Evolutionary conservation across 768 basidiomycete genomes (phyloP).

Genomic region (Leucosporidium yakuticum): DNA sequence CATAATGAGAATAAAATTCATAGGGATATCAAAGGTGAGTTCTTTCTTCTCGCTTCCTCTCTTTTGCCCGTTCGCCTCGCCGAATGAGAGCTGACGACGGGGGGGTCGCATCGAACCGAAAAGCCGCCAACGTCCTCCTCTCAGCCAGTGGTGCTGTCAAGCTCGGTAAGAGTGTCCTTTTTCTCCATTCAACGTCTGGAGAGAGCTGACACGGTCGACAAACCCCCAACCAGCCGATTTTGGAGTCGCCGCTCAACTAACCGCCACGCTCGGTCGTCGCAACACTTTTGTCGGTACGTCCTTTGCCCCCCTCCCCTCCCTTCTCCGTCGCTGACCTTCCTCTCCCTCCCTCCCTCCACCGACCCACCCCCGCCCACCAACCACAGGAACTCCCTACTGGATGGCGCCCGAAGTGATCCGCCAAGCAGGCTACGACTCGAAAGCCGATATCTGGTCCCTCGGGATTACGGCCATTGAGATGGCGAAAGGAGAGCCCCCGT

Average conservation of each 20-base stretch:
- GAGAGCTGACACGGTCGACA: too few relatives aligned
- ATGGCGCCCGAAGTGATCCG: constrained; percentile 99
- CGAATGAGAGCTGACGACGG: not conserved
- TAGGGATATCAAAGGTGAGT: constrained; percentile 75
- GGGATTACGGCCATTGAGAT: constrained; percentile 92
- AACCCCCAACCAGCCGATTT: constrained; percentile 66
- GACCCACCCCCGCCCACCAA: not conserved
- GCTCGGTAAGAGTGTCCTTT: constrained; percentile 49
- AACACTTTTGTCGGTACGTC: constrained; percentile 82
- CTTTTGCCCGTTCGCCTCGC: not conserved
- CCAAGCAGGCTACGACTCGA: constrained; percentile 89
- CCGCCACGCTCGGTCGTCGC: constrained; percentile 56
- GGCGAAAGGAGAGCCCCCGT: constrained; percentile 93
- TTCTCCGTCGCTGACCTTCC: constrained; percentile 56
- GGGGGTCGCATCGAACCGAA: not conserved
- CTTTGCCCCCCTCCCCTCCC: constrained; percentile 12
- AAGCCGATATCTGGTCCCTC: constrained; percentile 96
- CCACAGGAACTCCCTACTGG: constrained; percentile 78
- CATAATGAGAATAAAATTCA: constrained; percentile 94
- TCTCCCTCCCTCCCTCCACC: constrained; percentile 49
- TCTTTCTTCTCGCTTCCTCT: not conserved
- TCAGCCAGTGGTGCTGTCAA: constrained; percentile 90
- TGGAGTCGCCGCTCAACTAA: constrained; percentile 94
- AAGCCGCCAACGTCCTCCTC: constrained; percentile 84
- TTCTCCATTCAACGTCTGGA: too few relatives aligned